Evolutionary conservation across 31 red algal genomes (phyloP).

Genomic region (Pterothamnion heteromorphum): DNA sequence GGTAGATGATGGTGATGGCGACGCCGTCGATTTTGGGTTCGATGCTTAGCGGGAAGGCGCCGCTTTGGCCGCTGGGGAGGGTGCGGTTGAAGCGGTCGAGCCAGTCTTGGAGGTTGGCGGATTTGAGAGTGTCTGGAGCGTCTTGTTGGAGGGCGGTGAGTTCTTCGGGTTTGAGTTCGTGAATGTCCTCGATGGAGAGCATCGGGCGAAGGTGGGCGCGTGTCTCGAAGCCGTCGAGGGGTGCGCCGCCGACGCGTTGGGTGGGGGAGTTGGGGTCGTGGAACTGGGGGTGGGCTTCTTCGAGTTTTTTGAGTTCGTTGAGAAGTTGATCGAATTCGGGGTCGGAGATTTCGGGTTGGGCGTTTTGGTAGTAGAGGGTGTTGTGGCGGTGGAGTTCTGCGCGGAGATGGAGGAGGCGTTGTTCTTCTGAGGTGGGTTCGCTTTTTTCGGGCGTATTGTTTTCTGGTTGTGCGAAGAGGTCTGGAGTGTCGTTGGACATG

Average conservation of each 20-base stretch:
- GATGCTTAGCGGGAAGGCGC: not conserved
- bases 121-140: conserved; percentile 53
- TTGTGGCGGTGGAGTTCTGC: not conserved
- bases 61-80: not conserved
- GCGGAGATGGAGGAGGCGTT: too few species aligned
- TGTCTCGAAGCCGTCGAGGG: not conserved
- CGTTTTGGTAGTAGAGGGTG: conserved; percentile 21
- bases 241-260: conserved; percentile 36
- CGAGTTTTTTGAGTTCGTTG: not conserved
- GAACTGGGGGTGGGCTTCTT: conserved; percentile 34
- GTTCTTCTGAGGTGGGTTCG: not conserved
- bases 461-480: too few species aligned
- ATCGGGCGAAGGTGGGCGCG: conserved; percentile 41
- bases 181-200: conserved; percentile 48
- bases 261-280: conserved; percentile 43
- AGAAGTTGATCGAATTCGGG: conserved; percentile 53
- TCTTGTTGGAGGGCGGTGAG: conserved; percentile 52
- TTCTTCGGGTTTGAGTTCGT: conserved; percentile 28
- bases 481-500: too few species aligned
- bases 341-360: conserved; percentile 45
- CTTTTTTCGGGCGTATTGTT: not conserved
- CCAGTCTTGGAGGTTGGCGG: conserved; percentile 59
- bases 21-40: conserved; percentile 65
- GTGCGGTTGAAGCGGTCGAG: not conserved
- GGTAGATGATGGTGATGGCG: conserved; percentile 43